Percentiles rank a stretch among this genome's conserved stretches.
Evolutionary conservation across 1,284 basidiomycete species (phyloP).

Genomic region (Apiotrichum gracile): DNA sequence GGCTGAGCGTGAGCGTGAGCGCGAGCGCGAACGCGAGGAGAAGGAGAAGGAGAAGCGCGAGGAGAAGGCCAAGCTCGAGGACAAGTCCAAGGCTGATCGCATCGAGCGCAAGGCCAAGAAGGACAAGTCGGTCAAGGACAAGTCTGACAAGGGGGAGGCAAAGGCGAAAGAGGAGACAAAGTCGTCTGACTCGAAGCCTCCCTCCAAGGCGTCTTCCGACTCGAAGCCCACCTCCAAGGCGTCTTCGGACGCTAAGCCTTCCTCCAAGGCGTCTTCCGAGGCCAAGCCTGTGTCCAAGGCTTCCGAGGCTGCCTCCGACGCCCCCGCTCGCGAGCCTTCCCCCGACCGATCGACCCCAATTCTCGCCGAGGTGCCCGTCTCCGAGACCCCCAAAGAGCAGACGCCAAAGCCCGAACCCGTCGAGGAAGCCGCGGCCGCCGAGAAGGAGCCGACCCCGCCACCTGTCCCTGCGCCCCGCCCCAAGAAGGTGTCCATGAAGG

Average conservation of each 20-base stretch:
- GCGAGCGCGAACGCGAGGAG: conserved; percentile 9
- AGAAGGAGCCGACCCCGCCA: conserved; percentile 18
- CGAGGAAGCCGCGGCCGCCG: conserved; percentile 6
- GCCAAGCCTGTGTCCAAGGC: not conserved
- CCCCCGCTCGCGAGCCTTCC: not conserved
- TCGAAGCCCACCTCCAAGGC: not conserved
- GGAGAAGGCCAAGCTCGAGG: not conserved
- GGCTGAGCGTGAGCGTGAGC: not conserved
- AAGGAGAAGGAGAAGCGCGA: conserved; percentile 8
- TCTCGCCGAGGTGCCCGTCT: not conserved
- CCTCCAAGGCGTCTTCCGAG: not conserved
- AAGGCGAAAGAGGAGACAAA: conserved; percentile 2
- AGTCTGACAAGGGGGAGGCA: not conserved
- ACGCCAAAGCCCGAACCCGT: not conserved
- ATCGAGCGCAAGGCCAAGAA: not conserved
- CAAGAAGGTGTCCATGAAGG: conserved; percentile 37
- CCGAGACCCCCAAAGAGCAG: not conserved
- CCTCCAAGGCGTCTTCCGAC: too few species aligned
- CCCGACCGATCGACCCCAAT: not conserved
- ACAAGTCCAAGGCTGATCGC: too few species aligned
- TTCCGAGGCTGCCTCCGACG: not conserved
- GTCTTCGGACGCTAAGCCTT: not conserved
- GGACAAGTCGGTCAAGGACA: not conserved
- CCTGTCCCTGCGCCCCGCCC: conserved; percentile 12
- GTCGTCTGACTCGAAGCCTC: too few species aligned